Evolutionary conservation across 345 rosid genomes (phyloP).

Genomic region (Eucalyptus tenuipes): DNA sequence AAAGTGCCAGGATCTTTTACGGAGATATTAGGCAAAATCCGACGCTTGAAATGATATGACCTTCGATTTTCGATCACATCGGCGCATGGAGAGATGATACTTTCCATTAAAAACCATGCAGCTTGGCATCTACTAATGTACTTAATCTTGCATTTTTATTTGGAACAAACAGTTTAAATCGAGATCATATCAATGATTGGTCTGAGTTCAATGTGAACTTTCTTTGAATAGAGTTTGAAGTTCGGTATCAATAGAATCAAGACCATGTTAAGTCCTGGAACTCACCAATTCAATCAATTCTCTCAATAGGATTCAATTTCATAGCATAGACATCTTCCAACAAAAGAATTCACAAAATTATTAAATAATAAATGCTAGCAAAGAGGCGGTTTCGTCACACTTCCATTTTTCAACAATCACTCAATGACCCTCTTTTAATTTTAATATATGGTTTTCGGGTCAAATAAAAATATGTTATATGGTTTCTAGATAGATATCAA

Average conservation of each 20-base stretch:
- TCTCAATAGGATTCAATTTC: background rate
- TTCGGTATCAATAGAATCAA: background rate
- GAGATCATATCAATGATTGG: too few relatives aligned
- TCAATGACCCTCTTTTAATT: background rate
- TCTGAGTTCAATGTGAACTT: background rate
- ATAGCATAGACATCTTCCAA: background rate
- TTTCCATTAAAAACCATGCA: background rate
- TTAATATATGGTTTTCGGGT: background rate
- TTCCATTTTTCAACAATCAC: too few relatives aligned
- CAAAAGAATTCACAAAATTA: background rate
- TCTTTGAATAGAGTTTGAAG: background rate
- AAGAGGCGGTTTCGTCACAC: background rate
- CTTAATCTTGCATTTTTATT: background rate
- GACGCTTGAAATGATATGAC: background rate
- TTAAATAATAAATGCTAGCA: background rate
- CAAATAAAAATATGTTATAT: background rate
- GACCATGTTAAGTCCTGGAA: fast-evolving
- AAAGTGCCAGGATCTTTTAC: background rate
- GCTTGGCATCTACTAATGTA: background rate
- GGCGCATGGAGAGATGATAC: background rate
- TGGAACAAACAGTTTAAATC: too few relatives aligned
- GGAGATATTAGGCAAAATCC: background rate
- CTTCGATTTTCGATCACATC: background rate
- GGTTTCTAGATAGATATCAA: background rate
- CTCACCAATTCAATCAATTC: background rate